These are phyloP conservation scores for Septoria linicola DNA, from an alignment of 2,329 filamentous ascomycete species.

Conservation along the genomic window DNA sequence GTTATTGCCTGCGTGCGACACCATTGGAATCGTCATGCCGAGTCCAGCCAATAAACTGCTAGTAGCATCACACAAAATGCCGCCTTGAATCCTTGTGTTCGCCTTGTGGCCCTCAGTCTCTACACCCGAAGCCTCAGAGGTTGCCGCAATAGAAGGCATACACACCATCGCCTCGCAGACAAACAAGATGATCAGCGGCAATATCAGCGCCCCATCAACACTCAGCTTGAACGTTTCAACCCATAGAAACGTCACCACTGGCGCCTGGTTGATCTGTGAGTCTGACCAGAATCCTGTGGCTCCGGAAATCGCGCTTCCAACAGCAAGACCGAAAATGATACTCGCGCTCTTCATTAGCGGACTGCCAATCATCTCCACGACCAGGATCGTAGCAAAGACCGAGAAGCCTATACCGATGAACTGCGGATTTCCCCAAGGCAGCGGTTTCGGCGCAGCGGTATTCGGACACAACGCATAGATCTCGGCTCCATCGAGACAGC, in stretches of 20 bases:
- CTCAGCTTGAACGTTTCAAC: conserved; percentile 21
- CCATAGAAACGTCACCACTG: conserved; percentile 23
- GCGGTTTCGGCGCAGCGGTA: conserved; percentile 19
- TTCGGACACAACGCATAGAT: conserved; percentile 23
- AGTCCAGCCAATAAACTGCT: conserved; percentile 21
- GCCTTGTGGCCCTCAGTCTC: conserved; percentile 22
- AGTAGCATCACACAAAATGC: conserved; percentile 24
- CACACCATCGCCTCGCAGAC: conserved; percentile 26
- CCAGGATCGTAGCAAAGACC: conserved; percentile 25
- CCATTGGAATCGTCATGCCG: conserved; percentile 25
- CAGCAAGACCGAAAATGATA: conserved; percentile 25
- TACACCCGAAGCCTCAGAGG: conserved; percentile 20
- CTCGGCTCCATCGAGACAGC: conserved; percentile 21
- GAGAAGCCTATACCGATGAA: conserved; percentile 26
- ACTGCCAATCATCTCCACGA: conserved; percentile 24
- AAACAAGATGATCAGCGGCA: conserved; percentile 26
- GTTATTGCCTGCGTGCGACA: conserved; percentile 25
- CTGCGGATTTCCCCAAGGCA: conserved; percentile 24
- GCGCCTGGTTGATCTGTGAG: conserved; percentile 21
- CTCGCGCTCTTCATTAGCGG: conserved; percentile 25
- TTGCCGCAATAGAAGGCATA: conserved; percentile 26
- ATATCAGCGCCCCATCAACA: conserved; percentile 22
- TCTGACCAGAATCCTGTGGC: conserved; percentile 25
- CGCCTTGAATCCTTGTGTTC: conserved; percentile 27
- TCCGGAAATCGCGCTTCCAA: conserved; percentile 25